phyloP scores from a whole-genome alignment of 768 basidiomycete genomes.

The Lactarius psammicola region DNA sequence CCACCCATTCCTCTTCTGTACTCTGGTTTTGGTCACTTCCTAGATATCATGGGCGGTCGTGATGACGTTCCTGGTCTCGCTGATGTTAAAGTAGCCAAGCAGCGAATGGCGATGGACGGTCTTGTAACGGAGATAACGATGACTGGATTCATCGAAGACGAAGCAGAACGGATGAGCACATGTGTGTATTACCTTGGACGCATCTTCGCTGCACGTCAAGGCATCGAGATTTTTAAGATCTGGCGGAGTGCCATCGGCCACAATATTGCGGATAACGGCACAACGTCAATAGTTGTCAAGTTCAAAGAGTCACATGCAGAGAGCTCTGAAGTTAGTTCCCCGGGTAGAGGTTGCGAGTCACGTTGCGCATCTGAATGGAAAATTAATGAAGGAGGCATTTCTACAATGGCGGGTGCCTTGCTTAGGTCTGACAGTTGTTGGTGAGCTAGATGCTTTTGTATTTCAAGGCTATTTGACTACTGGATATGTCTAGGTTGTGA shows the following conservation, averaged over 20 bases:
- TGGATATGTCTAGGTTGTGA: neutral
- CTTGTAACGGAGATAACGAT: neutral
- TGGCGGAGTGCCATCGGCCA: neutral
- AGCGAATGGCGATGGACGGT: neutral
- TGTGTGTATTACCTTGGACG: neutral
- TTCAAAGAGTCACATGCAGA: neutral
- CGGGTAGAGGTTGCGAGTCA: neutral
- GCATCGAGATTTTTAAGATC: neutral
- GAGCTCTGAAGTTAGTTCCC: neutral
- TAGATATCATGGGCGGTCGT: neutral
- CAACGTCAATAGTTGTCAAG: neutral
- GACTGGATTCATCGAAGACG: neutral
- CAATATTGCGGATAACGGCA: neutral
- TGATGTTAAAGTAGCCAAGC: neutral
- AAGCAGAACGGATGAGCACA: neutral
- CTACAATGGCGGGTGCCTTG: neutral
- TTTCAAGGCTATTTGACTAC: neutral
- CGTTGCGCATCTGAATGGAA: neutral
- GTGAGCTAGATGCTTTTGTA: neutral
- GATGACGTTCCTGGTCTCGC: neutral
- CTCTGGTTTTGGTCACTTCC: neutral
- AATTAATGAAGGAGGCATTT: neutral
- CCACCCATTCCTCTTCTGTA: neutral
- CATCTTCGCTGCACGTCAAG: neutral
- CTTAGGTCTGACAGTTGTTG: neutral